Percentiles rank a stretch among this genome's conserved stretches.
phyloP scores from a whole-genome alignment of 345 rosid species.

The Toxicodendron radicans region DNA sequence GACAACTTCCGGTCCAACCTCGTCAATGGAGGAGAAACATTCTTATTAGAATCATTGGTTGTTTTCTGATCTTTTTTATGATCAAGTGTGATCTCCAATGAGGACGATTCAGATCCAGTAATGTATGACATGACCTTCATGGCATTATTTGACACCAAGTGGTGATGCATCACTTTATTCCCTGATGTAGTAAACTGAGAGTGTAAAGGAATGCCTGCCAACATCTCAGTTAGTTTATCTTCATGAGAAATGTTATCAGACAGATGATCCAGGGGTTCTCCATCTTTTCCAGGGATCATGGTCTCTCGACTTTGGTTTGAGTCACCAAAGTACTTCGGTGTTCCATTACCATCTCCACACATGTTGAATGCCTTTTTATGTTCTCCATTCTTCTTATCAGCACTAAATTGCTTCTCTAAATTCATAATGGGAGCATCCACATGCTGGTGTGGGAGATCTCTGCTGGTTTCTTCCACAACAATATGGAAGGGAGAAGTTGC shows the following conservation, averaged over 20 bases:
- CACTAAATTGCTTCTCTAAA: constrained; percentile 35
- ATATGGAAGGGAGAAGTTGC: constrained; percentile 31
- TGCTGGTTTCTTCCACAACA: constrained; percentile 30
- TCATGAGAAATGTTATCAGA: constrained; percentile 19
- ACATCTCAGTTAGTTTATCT: constrained; percentile 28
- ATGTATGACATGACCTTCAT: constrained; percentile 3
- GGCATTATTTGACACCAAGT: constrained; percentile 21
- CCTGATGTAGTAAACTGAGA: constrained; percentile 19
- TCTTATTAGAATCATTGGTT: constrained; percentile 24
- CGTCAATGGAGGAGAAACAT: constrained; percentile 38
- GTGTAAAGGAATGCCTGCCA: constrained; percentile 28
- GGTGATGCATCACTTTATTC: constrained; percentile 29
- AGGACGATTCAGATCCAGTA: constrained; percentile 25
- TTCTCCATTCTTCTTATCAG: constrained; percentile 26
- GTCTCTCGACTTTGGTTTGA: constrained; percentile 29
- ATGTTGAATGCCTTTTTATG: constrained; percentile 11
- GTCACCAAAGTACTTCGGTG: constrained; percentile 19
- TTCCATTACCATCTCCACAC: constrained; percentile 21
- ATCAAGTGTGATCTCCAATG: constrained; percentile 22
- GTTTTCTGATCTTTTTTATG: constrained; percentile 19
- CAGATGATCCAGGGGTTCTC: constrained; percentile 20
- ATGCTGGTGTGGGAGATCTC: constrained; percentile 14
- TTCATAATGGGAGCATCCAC: constrained; percentile 35
- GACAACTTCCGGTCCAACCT: constrained; percentile 32
- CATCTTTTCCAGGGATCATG: constrained; percentile 11